Base-by-base conservation (phyloP, 345 rosid species). In the Pelargonium nanum region DNA sequence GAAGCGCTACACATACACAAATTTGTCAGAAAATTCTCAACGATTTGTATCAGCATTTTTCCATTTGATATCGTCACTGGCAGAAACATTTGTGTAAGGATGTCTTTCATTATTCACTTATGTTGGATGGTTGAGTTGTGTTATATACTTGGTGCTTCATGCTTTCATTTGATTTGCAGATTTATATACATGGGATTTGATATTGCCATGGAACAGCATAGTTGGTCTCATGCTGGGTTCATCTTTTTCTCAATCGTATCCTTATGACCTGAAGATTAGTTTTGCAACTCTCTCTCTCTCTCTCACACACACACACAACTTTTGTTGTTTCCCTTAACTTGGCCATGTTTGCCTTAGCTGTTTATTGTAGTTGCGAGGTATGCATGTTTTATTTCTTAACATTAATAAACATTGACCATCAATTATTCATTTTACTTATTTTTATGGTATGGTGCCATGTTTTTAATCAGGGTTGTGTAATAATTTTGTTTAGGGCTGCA, bases 141-240 rank as follows among this genome's bases (percentile, higher is more conserved):
- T 26, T 28, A 22, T 61, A 40, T 60, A 54, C 60, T 63, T 19
- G 28, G 19, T 63, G 16, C 17, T 60, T 67, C 63, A 63, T 34
- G 44, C 53, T n/a, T 59, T 53, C 72, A 67, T 70, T 55, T 53
- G 56, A 64, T 72, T 70, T 74, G 71, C 90, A 93, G 99, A 74
- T 93, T 93, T 69, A 93, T 93, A 64, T 93, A 89, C 83, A 89
- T 93, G 99, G 99, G 99, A 22, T 93, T 89, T 74, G 97, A 87
- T 78, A 93, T 93, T 73, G 97, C 95, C 58, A 89, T 93, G 88
- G 99, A 89, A 73, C 86, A 87, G 70, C 99, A 93, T 70, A 89
- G 99, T 74, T 93, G 99, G 99, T 89, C 99, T 10, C 99, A 93
- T 55, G 58, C 84, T 61, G 99, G 99, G 56, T 93, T 93, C 73